A percentile compares a stretch with the other conserved stretches of the same genome.
Evolutionary conservation across 1,284 basidiomycete genomes (phyloP).

Genomic region (Malassezia cuniculi): DNA sequence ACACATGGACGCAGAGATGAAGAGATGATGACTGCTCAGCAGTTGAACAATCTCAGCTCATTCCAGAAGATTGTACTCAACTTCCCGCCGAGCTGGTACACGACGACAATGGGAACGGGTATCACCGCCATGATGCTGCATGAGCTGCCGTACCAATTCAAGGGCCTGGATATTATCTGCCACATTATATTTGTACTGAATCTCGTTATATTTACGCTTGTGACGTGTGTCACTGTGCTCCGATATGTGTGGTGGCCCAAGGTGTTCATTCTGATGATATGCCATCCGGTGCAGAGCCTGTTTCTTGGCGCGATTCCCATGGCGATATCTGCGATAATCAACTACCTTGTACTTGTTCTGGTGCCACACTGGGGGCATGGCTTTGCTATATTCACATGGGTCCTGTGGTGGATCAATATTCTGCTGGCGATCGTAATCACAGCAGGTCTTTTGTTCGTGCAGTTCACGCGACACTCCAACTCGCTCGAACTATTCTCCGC

Average conservation of each 20-base stretch:
- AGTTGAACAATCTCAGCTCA: no score
- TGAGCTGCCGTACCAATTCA: constrained; percentile 48
- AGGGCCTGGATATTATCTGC: constrained; percentile 45
- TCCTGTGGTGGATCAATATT: constrained; percentile 61
- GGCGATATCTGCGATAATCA: constrained; percentile 58
- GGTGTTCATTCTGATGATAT: constrained; percentile 52
- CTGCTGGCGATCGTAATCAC: constrained; percentile 53
- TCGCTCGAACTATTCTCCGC: constrained; percentile 47
- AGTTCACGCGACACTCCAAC: constrained; percentile 57
- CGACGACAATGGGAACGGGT: constrained; percentile 47
- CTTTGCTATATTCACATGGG: constrained; percentile 57
- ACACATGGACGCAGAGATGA: no score
- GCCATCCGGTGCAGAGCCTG: constrained; percentile 56
- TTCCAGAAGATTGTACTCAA: no score
- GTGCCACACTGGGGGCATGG: constrained; percentile 48
- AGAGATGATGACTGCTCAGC: no score
- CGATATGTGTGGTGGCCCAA: constrained; percentile 55
- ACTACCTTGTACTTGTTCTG: constrained; percentile 48
- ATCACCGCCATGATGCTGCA: constrained; percentile 48
- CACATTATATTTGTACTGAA: constrained; percentile 57
- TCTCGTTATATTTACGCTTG: constrained; percentile 54
- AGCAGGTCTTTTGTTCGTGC: constrained; percentile 57
- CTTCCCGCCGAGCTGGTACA: constrained; percentile 31
- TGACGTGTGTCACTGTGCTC: constrained; percentile 46
- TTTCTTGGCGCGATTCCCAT: constrained; percentile 61